Percentiles rank a stretch among this genome's conserved stretches.
These are phyloP conservation scores for Herpetospermum pedunculosum DNA, from an alignment of 306 rosid genomes.

Conservation along the genomic window DNA sequence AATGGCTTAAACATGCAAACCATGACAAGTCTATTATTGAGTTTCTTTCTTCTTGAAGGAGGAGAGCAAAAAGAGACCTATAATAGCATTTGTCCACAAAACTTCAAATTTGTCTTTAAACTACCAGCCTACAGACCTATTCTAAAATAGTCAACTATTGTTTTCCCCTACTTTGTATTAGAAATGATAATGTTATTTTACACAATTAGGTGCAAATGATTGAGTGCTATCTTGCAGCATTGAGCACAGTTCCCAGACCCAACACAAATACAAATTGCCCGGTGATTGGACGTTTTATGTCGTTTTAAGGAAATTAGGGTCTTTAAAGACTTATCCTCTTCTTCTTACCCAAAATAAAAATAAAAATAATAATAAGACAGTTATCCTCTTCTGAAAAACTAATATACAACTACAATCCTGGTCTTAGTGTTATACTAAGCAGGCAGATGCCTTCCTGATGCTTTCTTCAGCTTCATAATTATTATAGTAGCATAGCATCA, in stretches of 20 bases:
- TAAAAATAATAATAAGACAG: too few relatives aligned
- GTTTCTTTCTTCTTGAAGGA: neutral
- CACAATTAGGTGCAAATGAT: neutral
- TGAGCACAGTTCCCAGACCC: neutral
- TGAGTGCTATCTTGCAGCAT: neutral
- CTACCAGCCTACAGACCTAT: neutral
- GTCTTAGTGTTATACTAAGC: neutral
- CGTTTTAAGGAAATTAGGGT: neutral
- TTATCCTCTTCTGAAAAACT: neutral
- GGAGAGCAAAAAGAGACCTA: neutral
- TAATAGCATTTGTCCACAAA: neutral
- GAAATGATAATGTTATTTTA: neutral
- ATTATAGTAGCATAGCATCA: neutral
- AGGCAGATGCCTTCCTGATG: neutral
- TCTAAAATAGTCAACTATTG: neutral
- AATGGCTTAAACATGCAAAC: neutral
- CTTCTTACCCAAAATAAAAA: too few relatives aligned
- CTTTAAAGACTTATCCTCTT: neutral
- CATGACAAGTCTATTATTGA: neutral
- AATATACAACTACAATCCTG: neutral
- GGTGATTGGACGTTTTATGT: neutral
- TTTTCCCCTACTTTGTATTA: neutral
- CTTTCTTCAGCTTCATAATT: neutral
- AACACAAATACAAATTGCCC: neutral
- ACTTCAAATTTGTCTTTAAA: neutral